Base-by-base conservation (phyloP, 2,329 filamentous ascomycete species). In the Xylaria digitata region DNA sequence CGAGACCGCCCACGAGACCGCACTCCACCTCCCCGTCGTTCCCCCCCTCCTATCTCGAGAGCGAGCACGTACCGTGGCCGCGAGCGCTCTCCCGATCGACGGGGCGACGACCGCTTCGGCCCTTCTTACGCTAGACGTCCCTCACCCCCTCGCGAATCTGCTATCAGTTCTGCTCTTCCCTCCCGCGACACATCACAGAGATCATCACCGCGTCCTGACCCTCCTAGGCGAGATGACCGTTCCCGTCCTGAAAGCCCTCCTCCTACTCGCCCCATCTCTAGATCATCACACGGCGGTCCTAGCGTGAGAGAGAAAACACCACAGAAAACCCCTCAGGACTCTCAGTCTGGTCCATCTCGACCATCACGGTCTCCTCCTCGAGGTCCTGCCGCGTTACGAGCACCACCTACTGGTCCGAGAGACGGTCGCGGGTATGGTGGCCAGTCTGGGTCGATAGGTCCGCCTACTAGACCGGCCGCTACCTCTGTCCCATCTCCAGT, bases 301-400 rank as follows among this genome's bases (percentile, higher is more conserved):
- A 49, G 61, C 30, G 61, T 21, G 6, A 71, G 74, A 66, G 75
- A 77, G 8, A 73, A 65, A 65, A 76, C 72, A 17, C 76, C 76
- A 7, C 73, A 72, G 21, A 71, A 59, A 60, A 70, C 55, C 19
- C 70, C 65, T 55, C 72, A 66, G 63, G 75, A 77, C 40, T 52
- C 75, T n/a, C 56, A 66, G 42, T 55, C 71, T 37, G 67, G 66
- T 21, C 65, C 64, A 23, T 67, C 65, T 52, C 57, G 79, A 67
- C 67, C 72, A 32, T 74, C 74, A 9, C 68, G 80, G 69, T 86
- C 86, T 19, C 86, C 86, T 13, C 86, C 86, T 2, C 83, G 85
- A 58, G 86, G 85, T 0, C 86, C 86, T 32, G 85, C 86, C 13
- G 85, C 85, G 15, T 76, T 86, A 19, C 81, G 85, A 67, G 81